These are phyloP conservation scores for Coemansia sp. DNA, from an alignment of 192 early-diverging fungal genomes.

Conservation along the genomic window DNA sequence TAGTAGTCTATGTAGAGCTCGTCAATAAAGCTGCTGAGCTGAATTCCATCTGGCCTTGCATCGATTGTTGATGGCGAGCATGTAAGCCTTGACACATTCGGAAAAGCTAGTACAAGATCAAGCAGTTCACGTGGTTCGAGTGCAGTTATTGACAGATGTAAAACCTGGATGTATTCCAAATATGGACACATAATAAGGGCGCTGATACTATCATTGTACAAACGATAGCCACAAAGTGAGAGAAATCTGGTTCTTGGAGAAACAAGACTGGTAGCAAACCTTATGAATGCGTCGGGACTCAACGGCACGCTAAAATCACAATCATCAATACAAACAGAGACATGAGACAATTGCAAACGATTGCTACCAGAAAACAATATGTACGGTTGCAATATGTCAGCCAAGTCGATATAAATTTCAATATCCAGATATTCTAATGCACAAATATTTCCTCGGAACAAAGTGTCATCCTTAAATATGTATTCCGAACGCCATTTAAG, in stretches of 20 bases:
- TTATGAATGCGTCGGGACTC: neutral
- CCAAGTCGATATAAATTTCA: conserved; percentile 10
- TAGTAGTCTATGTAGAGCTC: too few species aligned
- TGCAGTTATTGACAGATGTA: too few species aligned
- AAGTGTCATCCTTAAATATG: neutral
- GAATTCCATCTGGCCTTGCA: too few species aligned
- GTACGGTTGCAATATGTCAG: neutral
- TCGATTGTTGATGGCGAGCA: too few species aligned
- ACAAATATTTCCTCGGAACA: conserved; percentile 5
- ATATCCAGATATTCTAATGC: conserved; percentile 22
- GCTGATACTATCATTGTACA: too few species aligned
- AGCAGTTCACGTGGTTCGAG: too few species aligned
- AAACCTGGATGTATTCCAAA: too few species aligned
- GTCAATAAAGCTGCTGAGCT: too few species aligned
- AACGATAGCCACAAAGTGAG: neutral
- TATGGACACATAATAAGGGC: too few species aligned
- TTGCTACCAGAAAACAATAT: neutral
- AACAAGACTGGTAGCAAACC: neutral
- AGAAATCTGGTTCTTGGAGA: neutral
- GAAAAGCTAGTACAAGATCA: too few species aligned
- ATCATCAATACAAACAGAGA: neutral
- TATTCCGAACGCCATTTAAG: neutral
- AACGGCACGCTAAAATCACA: neutral
- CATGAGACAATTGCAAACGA: neutral
- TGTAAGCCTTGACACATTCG: too few species aligned